phyloP scores from a whole-genome alignment of 1,284 basidiomycete genomes.

The Tilletia horrida region DNA sequence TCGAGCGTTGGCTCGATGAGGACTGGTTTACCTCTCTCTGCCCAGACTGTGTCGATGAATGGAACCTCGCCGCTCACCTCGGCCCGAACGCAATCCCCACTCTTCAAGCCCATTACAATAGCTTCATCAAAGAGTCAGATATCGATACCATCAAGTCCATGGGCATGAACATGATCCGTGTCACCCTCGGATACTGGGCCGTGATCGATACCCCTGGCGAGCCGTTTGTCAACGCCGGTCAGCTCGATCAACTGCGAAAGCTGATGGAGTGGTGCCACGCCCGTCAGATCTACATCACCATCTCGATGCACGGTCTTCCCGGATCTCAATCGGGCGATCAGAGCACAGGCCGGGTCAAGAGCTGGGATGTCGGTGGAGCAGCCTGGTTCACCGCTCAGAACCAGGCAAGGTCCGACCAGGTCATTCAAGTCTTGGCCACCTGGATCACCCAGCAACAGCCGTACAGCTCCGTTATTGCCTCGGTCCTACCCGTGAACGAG shows the following conservation, averaged over 20 bases:
- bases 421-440: slow-evolving; percentile 8
- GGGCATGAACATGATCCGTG: slow-evolving; percentile 55
- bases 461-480: slow-evolving; percentile 32
- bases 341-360: slow-evolving; percentile 17
- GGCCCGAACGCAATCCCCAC: slow-evolving; percentile 35
- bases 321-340: slow-evolving; percentile 56
- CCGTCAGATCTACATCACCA: slow-evolving; percentile 56
- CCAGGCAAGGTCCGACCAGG: slow-evolving; percentile 37
- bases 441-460: slow-evolving; percentile 13
- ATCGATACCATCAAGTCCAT: slow-evolving; percentile 49
- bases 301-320: slow-evolving; percentile 58
- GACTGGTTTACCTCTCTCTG: slow-evolving; percentile 55
- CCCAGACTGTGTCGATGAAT: slow-evolving; percentile 56
- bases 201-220: slow-evolving; percentile 42
- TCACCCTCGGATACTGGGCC: slow-evolving; percentile 56
- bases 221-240: slow-evolving; percentile 39
- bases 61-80: slow-evolving; percentile 46
- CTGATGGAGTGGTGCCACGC: slow-evolving; percentile 50
- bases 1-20: slow-evolving; percentile 57
- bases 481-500: slow-evolving; percentile 48
- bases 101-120: slow-evolving; percentile 53
- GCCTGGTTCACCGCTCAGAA: slow-evolving; percentile 39
- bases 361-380: background rate
- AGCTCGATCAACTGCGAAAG: slow-evolving; percentile 41
- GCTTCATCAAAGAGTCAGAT: slow-evolving; percentile 56